Conservation (phyloP, 1,284 basidiomycete genomes). For the Fomitopsis palustris region DNA sequence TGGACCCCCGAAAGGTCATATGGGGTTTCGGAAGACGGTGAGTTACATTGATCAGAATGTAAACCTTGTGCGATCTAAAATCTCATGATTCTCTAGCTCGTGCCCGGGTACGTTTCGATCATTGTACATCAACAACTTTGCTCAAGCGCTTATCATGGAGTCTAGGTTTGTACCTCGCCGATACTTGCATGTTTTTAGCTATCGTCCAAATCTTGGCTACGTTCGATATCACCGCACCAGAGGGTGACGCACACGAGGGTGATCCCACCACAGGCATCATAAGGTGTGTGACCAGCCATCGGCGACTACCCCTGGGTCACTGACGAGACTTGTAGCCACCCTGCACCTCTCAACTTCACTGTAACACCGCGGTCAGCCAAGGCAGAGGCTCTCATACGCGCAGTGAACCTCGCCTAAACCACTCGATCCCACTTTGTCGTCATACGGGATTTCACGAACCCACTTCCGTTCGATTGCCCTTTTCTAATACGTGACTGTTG, state of each 20-base stretch:
- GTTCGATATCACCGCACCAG: not conserved
- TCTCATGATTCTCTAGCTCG: not conserved
- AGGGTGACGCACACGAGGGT: not conserved
- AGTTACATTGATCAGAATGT: not conserved
- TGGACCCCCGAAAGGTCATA: conserved; percentile 27
- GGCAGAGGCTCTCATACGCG: not conserved
- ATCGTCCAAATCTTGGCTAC: not conserved
- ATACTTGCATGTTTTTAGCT: not conserved
- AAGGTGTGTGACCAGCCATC: not conserved
- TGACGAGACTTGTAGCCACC: not conserved
- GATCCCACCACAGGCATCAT: not conserved
- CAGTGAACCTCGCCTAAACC: not conserved
- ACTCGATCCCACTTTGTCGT: no score
- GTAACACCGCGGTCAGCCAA: not conserved
- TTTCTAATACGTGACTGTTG: not conserved
- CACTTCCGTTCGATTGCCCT: not conserved
- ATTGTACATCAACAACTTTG: not conserved
- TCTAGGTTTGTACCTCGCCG: not conserved
- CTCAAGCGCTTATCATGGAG: not conserved
- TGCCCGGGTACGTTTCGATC: not conserved
- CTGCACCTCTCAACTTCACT: not conserved
- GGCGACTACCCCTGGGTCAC: not conserved
- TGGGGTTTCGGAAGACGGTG: conserved; percentile 32
- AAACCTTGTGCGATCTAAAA: no score
- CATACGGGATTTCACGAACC: no score